Conservation (phyloP, 768 basidiomycete species). For the Boletales sp. region DNA sequence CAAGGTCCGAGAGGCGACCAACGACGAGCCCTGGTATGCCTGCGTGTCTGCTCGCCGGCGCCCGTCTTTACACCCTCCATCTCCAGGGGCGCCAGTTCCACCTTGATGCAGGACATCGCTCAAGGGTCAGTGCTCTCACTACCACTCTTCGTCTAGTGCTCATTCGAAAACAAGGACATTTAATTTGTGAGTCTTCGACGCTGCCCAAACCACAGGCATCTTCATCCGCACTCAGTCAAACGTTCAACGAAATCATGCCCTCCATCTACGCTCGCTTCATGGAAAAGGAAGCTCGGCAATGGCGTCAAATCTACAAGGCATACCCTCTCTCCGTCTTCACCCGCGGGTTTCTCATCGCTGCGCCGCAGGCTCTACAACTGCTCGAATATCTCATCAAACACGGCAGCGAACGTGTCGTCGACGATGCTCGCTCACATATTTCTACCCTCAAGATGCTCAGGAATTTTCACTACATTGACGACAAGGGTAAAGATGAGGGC, state of each 20-base stretch:
- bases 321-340: not conserved
- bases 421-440: constrained; percentile 92
- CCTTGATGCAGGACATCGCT: constrained; percentile 97
- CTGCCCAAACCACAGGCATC: not conserved
- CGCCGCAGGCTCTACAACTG: constrained; percentile 75
- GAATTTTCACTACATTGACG: constrained; percentile 98
- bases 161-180: constrained; percentile 68
- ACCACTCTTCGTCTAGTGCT: constrained; percentile 6
- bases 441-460: constrained; percentile 96
- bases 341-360: not conserved
- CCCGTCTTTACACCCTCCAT: constrained; percentile 1
- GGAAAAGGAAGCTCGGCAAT: constrained; percentile 97
- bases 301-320: constrained; percentile 99
- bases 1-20: constrained; percentile 95
- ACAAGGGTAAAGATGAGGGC: constrained; percentile 98
- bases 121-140: constrained; percentile 65
- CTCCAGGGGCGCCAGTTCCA: constrained; percentile 92
- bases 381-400: constrained; percentile 96
- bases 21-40: constrained; percentile 95
- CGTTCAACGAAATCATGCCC: constrained; percentile 99
- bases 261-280: constrained; percentile 92
- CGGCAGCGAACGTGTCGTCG: constrained; percentile 95
- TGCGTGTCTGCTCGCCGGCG: not conserved
- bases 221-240: constrained; percentile 56
- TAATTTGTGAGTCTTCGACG: constrained; percentile 69